phyloP scores from a whole-genome alignment of 2,329 filamentous ascomycete species.

The Neospermospora avenae region DNA sequence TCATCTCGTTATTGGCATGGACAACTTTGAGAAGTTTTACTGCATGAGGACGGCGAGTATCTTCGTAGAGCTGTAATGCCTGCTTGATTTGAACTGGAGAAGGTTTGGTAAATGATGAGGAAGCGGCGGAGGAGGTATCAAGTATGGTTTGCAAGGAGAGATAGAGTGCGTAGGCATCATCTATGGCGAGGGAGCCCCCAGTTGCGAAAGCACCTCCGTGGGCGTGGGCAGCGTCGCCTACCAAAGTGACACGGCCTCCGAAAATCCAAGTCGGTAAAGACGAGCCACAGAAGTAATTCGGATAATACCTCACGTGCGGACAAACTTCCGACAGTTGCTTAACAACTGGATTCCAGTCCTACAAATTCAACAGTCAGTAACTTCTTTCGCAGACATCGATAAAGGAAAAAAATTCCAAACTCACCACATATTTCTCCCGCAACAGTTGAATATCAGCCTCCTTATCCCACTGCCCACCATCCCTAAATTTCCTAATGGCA shows the following conservation, averaged over 20 bases:
- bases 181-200: conserved; percentile 39
- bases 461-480: conserved; percentile 30
- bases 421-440: conserved; percentile 31
- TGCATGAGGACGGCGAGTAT: conserved; percentile 36
- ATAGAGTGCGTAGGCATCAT: conserved; percentile 38
- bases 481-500: conserved; percentile 12
- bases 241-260: conserved; percentile 32
- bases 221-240: conserved; percentile 39
- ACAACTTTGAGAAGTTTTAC: conserved; percentile 26
- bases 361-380: not conserved
- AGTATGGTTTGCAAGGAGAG: conserved; percentile 21
- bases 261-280: conserved; percentile 35
- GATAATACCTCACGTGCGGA: conserved; percentile 36
- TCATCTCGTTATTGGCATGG: conserved; percentile 18
- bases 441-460: conserved; percentile 31
- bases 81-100: conserved; percentile 15
- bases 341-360: conserved; percentile 39
- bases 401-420: too few relatives aligned
- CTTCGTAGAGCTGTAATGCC: conserved; percentile 36
- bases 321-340: conserved; percentile 34
- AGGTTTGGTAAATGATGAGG: conserved; percentile 11
- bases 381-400: too few relatives aligned
- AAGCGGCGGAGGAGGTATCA: not conserved
- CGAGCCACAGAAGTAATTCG: conserved; percentile 35
- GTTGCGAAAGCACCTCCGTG: conserved; percentile 40